Conservation (phyloP, 1,139 yeast species). For the Lodderomyces orthopsilosis region DNA sequence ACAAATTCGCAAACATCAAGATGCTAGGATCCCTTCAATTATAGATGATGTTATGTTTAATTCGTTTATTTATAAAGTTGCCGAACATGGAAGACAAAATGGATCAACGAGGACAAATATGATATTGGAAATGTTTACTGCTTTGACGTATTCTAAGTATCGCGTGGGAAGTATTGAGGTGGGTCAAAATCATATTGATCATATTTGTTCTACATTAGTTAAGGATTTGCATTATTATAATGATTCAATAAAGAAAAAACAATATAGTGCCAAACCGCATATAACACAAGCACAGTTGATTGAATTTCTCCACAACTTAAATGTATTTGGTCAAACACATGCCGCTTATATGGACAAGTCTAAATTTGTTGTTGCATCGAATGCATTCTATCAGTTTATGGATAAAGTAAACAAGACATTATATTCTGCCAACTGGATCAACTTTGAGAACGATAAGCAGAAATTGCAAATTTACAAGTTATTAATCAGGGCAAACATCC, state of each 20-base stretch:
- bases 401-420: constrained; percentile 24
- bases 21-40: constrained; percentile 3
- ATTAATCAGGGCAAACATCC: constrained; percentile 31
- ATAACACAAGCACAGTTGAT: constrained; percentile 7
- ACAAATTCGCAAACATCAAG: not conserved
- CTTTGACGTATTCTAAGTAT: constrained; percentile 20
- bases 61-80: constrained; percentile 33
- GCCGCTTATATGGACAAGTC: not conserved
- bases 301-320: constrained; percentile 10
- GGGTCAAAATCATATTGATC: constrained; percentile 26
- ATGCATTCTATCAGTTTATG: constrained; percentile 5
- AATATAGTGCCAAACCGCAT: not conserved
- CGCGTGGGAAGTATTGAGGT: constrained; percentile 18
- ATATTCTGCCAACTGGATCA: constrained; percentile 26
- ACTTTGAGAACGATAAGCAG: constrained; percentile 14
- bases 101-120: constrained; percentile 21
- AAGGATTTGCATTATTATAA: constrained; percentile 36
- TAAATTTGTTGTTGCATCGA: constrained; percentile 3
- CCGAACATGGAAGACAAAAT: constrained; percentile 21
- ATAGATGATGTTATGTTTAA: constrained; percentile 19
- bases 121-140: constrained; percentile 24
- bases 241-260: constrained; percentile 28
- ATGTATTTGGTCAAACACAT: constrained; percentile 4
- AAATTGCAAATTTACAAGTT: constrained; percentile 22
- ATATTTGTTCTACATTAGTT: constrained; percentile 29